A percentile compares a stretch with the other conserved stretches of the same genome.
phyloP scores from a whole-genome alignment of 2,329 filamentous ascomycete species.

The Diplodia mutila region DNA sequence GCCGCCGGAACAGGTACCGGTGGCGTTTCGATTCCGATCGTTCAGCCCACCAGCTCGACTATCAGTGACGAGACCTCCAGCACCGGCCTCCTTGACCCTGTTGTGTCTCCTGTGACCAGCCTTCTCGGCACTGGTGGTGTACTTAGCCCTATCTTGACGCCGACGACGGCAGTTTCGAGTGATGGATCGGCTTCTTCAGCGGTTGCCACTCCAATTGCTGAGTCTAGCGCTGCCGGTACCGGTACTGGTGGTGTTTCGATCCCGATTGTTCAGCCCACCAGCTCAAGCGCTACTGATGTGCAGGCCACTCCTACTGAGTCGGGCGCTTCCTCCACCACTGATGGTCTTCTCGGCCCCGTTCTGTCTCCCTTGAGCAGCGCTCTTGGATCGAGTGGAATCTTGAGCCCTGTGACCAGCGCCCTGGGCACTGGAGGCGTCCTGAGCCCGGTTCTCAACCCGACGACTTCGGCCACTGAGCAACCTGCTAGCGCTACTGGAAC shows the following conservation, averaged over 20 bases:
- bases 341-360: slow-evolving; percentile 19
- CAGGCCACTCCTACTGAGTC: background rate
- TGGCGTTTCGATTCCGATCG: slow-evolving; percentile 21
- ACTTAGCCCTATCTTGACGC: slow-evolving; percentile 4
- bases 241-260: slow-evolving; percentile 23
- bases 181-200: background rate
- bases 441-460: slow-evolving; percentile 14
- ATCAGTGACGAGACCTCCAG: slow-evolving; percentile 4
- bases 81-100: slow-evolving; percentile 1
- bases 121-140: slow-evolving; percentile 9
- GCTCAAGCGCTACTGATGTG: background rate
- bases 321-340: slow-evolving; percentile 5
- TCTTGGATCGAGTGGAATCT: slow-evolving; percentile 8
- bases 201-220: background rate
- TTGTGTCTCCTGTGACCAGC: slow-evolving; percentile 17
- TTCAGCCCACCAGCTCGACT: slow-evolving; percentile 21
- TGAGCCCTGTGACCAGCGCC: slow-evolving; percentile 19
- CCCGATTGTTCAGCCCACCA: slow-evolving; percentile 22
- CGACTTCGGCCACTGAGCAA: background rate
- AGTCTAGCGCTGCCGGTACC: slow-evolving; percentile 18
- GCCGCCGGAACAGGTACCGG: slow-evolving; percentile 21
- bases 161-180: background rate
- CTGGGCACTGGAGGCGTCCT: slow-evolving; percentile 14
- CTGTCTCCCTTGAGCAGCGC: slow-evolving; percentile 14
- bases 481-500: slow-evolving; percentile 26